A percentile compares a stretch with the other conserved stretches of the same genome.
These are phyloP conservation scores for Limnomonas spitsbergensis DNA, from an alignment of 139 green algal genomes.

Conservation along the genomic window DNA sequence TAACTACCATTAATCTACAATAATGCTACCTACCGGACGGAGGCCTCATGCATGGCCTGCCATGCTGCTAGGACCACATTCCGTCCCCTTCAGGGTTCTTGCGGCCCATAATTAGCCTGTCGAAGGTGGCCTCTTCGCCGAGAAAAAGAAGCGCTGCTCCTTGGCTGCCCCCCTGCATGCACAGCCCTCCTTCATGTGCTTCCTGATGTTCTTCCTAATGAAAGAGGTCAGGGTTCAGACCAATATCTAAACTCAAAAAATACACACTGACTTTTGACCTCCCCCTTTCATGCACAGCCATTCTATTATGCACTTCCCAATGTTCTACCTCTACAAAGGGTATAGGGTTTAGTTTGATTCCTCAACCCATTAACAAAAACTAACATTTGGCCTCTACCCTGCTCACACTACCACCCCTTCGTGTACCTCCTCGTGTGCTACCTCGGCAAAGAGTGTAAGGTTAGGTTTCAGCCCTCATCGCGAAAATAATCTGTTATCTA, in stretches of 20 bases:
- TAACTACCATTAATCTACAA: too few species aligned
- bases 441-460: conserved; percentile 57
- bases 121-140: too few species aligned
- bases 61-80: too few species aligned
- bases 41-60: too few species aligned
- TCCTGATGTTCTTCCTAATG: conserved; percentile 76
- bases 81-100: too few species aligned
- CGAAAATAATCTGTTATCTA: neutral
- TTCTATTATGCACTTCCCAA: conserved; percentile 82
- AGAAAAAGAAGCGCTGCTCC: too few species aligned
- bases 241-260: neutral
- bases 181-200: conserved; percentile 80
- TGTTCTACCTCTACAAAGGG: conserved; percentile 80
- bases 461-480: conserved; percentile 10
- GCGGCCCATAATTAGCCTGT: too few species aligned
- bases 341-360: conserved; percentile 47
- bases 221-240: conserved; percentile 53
- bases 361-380: neutral
- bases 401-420: conserved; percentile 65
- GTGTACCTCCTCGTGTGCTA: conserved; percentile 86
- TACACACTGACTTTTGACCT: neutral
- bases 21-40: too few species aligned
- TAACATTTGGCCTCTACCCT: too few species aligned
- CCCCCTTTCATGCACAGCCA: conserved; percentile 53
- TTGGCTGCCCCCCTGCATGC: too few species aligned